Evolutionary conservation across 352 stramenopile species (phyloP).

Genomic region (Phytophthora cajani): DNA sequence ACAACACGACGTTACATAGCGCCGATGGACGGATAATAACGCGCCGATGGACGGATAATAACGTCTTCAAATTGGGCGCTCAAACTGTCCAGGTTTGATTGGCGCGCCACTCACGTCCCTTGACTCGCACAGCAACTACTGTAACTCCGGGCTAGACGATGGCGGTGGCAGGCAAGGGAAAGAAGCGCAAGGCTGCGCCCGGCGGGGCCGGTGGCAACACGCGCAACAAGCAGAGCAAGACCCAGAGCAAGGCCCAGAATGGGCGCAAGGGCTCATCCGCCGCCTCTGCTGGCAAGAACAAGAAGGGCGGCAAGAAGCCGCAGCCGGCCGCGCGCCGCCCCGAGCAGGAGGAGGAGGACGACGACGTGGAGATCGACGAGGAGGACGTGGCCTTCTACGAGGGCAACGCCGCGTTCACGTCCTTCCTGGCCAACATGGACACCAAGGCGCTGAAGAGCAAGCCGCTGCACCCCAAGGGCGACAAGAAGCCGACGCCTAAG

Average conservation of each 20-base stretch:
- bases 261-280: conserved; percentile 9
- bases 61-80: not conserved
- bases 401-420: conserved; percentile 70
- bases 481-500: conserved; percentile 49
- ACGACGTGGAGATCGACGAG: conserved; percentile 72
- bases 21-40: not conserved
- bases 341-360: conserved; percentile 41
- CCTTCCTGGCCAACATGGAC: conserved; percentile 86
- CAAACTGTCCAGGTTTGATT: conserved; percentile 23
- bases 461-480: conserved; percentile 37
- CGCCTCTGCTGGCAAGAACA: conserved; percentile 16
- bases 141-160: conserved; percentile 24
- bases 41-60: not conserved
- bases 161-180: conserved; percentile 38
- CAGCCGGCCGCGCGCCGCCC: conserved; percentile 15
- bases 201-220: conserved; percentile 17
- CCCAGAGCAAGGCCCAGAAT: conserved; percentile 18
- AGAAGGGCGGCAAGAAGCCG: conserved; percentile 49
- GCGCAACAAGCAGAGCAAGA: conserved; percentile 53
- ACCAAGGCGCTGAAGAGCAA: conserved; percentile 60
- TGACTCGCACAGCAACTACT: conserved; percentile 22
- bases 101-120: conserved; percentile 15
- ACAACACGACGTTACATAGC: not conserved
- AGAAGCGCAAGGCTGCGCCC: conserved; percentile 50
- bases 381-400: conserved; percentile 86